These are phyloP conservation scores for Acacia melanoxylon DNA, from an alignment of 306 rosid species.

Conservation along the genomic window DNA sequence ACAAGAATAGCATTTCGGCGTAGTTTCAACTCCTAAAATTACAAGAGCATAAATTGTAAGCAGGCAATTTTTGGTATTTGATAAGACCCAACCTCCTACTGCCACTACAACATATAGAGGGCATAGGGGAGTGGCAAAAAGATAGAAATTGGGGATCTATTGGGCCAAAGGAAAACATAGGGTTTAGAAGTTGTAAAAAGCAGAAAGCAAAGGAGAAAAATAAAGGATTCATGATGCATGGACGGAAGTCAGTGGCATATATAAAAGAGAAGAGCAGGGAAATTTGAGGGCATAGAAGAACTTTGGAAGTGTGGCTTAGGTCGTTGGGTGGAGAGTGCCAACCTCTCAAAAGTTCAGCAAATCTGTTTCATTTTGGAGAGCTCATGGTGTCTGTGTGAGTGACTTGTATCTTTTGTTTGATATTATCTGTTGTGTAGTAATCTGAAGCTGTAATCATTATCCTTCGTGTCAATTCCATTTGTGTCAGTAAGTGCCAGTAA, in stretches of 20 bases:
- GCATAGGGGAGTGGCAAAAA: neutral
- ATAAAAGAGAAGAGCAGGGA: neutral
- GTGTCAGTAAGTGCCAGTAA: too few relatives aligned
- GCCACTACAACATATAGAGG: neutral
- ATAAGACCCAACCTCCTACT: neutral
- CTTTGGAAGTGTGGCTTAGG: neutral
- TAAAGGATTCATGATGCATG: neutral
- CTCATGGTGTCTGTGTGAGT: neutral
- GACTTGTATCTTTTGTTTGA: neutral
- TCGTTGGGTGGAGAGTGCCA: neutral
- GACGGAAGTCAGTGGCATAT: neutral
- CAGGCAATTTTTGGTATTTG: neutral
- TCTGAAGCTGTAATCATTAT: too few relatives aligned
- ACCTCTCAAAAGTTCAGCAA: neutral
- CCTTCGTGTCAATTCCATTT: too few relatives aligned
- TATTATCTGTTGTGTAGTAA: too few relatives aligned
- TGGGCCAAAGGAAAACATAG: neutral
- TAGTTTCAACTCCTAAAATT: conserved; percentile 71
- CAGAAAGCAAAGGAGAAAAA: neutral
- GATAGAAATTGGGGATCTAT: neutral
- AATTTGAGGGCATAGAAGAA: neutral
- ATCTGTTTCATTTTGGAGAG: neutral
- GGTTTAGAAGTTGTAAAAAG: neutral
- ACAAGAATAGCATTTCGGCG: conserved; percentile 62
- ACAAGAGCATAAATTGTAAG: conserved; percentile 27